Percentiles rank a stretch among this genome's conserved stretches.
Conservation (phyloP, 2,329 filamentous ascomycete genomes). For the Tolypocladium tundrense region DNA sequence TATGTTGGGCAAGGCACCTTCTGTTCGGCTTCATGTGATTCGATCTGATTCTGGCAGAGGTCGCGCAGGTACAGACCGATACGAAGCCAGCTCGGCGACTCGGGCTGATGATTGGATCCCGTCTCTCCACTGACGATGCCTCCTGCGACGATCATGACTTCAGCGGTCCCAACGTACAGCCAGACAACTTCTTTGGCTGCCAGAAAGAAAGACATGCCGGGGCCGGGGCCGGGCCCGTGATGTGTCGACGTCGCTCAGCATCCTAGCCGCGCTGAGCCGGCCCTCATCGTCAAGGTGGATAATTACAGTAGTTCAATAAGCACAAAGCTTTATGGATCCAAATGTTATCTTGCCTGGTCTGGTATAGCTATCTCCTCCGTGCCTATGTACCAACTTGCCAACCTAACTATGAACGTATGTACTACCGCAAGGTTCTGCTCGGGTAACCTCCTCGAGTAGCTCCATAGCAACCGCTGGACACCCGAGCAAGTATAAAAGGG, state of each 20-base stretch:
- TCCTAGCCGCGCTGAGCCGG: too few relatives aligned
- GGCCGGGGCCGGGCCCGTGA: too few relatives aligned
- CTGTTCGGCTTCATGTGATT: too few relatives aligned
- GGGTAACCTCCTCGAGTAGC: background rate
- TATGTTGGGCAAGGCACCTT: too few relatives aligned
- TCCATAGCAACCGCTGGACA: background rate
- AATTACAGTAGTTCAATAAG: background rate
- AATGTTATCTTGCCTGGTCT: background rate
- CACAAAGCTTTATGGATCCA: background rate
- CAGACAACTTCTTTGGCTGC: too few relatives aligned
- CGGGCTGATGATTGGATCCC: too few relatives aligned
- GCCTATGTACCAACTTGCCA: background rate
- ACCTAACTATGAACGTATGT: background rate
- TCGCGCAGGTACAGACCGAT: too few relatives aligned
- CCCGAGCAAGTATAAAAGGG: background rate
- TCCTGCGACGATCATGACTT: background rate
- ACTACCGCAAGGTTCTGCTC: background rate
- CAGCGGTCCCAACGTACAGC: background rate
- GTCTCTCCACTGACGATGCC: too few relatives aligned
- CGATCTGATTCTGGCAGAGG: too few relatives aligned
- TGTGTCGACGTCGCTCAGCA: too few relatives aligned
- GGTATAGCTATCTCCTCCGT: background rate
- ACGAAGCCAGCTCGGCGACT: background rate
- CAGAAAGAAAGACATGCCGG: too few relatives aligned
- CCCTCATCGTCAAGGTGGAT: background rate